Evolutionary conservation across 2,329 filamentous ascomycete species (phyloP).

Genomic region (Penicillium glabrum): DNA sequence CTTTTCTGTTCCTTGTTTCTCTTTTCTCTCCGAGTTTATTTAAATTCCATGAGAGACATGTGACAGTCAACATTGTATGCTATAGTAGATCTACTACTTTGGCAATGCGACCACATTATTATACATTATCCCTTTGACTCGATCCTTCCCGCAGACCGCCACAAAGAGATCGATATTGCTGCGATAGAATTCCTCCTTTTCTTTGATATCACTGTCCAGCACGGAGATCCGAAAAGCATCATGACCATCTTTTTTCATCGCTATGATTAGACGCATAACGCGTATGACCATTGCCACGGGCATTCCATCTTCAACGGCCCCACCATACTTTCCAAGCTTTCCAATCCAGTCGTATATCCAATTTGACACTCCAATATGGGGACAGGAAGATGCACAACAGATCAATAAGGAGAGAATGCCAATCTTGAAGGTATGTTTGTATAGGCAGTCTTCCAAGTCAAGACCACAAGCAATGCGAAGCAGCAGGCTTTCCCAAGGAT

Average conservation of each 20-base stretch:
- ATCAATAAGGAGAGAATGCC: not conserved
- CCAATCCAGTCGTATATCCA: not conserved
- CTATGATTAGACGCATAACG: not conserved
- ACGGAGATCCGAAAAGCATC: not conserved
- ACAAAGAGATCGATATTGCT: not conserved
- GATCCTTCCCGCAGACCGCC: not conserved
- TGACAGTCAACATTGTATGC: not conserved
- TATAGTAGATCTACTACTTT: not conserved
- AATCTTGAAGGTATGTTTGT: not conserved
- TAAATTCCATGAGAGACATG: not conserved
- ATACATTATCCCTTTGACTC: not conserved
- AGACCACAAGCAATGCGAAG: not conserved
- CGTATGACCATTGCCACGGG: not conserved
- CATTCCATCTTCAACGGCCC: not conserved
- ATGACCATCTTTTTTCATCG: not conserved
- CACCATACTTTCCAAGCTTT: not conserved
- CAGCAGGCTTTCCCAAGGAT: not conserved
- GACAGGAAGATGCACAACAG: not conserved
- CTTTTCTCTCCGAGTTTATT: not conserved
- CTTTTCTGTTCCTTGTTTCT: not conserved
- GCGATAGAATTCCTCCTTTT: not conserved
- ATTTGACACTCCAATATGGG: not conserved
- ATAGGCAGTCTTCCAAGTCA: not conserved
- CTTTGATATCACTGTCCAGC: not conserved
- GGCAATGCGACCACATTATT: not conserved